Evolutionary conservation across 768 basidiomycete species (phyloP), one percentile per base, ranked within the genome.

Genomic region (Tylopilus sp.): DNA sequence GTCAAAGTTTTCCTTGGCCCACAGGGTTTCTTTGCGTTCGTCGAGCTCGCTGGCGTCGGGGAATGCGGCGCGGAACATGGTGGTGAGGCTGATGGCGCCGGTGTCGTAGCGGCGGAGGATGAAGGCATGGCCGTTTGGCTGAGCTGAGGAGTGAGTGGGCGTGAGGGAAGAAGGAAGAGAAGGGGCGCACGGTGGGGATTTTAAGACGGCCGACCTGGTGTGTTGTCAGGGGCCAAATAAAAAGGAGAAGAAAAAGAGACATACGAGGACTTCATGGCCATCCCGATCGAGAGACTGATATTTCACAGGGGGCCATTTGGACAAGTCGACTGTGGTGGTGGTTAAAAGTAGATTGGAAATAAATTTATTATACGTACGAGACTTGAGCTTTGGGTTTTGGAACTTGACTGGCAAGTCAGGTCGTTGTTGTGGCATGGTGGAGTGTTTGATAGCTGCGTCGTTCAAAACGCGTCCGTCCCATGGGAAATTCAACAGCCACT

Each of bases 61-160:
- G 69, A 92, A 98, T 0, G 92, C 92, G 8, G 93, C 93, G 52
- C 93, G 89, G 73, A 90, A 95, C 93, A 98, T 95, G 50, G 94
- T 95, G 10, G 94, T 95, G 10, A 94, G 80, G 57, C 86, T 89
- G 70, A 98, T 81, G 18, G 92, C 92, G 52, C 89, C 86, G 3
- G 94, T 95, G 71, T 98, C 95, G 60, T 89, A 94, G 48, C 95
- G 84, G 40, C 94, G 83, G 31, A 98, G 85, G 64, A 98, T 91
- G 68, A 97, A 98, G 21, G 95, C 92, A 71, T 98, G 94, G 31
- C 86, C 84, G 13, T 73, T 69, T 25, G 85, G 79, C 88, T 91
- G 66, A 18, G 50, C 25, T 35, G 50, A 48, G 38, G 58, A 31
- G 46, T 57, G 49, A 57, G 62, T 58, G 59, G 21, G 52, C 56